A percentile compares a stretch with the other conserved stretches of the same genome.
Evolutionary conservation across 2,329 filamentous ascomycete species (phyloP).

Genomic region (Aspergillus vadensis): DNA sequence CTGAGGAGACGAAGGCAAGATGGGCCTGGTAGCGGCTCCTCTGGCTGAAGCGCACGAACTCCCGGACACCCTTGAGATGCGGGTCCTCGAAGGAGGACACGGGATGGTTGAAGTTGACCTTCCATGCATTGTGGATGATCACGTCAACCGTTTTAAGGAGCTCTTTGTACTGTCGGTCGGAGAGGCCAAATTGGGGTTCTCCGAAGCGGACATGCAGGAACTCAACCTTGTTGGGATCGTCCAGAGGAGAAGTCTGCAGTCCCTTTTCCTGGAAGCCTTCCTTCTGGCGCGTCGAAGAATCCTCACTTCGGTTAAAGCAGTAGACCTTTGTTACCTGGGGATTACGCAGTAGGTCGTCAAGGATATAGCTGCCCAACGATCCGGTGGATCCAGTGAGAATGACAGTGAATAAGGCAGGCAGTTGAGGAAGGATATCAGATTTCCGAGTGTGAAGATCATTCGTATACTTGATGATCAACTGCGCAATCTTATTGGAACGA

Average conservation of each 20-base stretch:
- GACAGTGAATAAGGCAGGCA: conserved; percentile 15
- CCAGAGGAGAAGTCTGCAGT: conserved; percentile 16
- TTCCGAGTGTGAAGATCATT: background rate
- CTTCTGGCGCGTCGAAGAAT: conserved; percentile 46
- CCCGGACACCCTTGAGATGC: no score
- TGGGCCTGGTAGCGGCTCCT: no score
- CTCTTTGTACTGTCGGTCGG: no score
- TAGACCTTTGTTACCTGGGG: conserved; percentile 45
- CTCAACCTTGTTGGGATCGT: conserved; percentile 37
- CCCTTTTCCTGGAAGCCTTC: conserved; percentile 41
- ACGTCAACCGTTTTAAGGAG: no score
- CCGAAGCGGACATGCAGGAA: conserved; percentile 31
- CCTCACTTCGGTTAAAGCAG: conserved; percentile 50
- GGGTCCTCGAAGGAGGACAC: no score
- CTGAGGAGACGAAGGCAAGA: no score
- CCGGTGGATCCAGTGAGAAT: conserved; percentile 55
- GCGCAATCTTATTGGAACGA: background rate
- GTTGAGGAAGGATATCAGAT: background rate
- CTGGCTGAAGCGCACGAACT: no score
- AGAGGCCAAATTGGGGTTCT: conserved; percentile 29
- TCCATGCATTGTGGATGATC: no score
- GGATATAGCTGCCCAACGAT: conserved; percentile 51
- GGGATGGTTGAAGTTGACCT: no score
- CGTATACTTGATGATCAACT: conserved; percentile 9
- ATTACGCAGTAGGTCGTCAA: conserved; percentile 39